A percentile compares a stretch with the other conserved stretches of the same genome.
phyloP scores from a whole-genome alignment of 257 asterid species.

The Vinca minor region DNA sequence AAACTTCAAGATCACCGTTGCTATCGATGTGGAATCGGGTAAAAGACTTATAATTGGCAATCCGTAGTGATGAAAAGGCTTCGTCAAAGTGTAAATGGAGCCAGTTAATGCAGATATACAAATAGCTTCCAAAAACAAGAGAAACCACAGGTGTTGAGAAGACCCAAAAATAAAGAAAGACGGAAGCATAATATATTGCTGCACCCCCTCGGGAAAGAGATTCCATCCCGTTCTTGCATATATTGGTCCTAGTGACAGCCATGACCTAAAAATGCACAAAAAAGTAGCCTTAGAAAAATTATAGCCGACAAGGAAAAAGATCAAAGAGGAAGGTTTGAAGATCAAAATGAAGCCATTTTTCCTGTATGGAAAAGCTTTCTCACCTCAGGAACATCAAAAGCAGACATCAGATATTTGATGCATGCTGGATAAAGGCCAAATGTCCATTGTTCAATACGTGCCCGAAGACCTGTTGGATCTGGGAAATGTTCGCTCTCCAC shows the following conservation, averaged over 20 bases:
- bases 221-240: constrained; percentile 85
- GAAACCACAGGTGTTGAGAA: constrained; percentile 96
- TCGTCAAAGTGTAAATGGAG: constrained; percentile 95
- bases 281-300: neutral
- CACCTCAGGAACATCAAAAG: constrained; percentile 93
- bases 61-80: constrained; percentile 94
- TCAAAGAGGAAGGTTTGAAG: neutral
- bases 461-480: constrained; percentile 90
- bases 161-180: too few relatives aligned
- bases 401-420: too few relatives aligned
- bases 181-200: constrained; percentile 78
- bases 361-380: neutral
- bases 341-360: neutral
- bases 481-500: constrained; percentile 97
- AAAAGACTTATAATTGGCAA: constrained; percentile 92
- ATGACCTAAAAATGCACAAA: constrained; percentile 50
- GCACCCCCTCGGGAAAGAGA: constrained; percentile 78
- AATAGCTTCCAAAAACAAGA: constrained; percentile 90
- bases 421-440: constrained; percentile 97
- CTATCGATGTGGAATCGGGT: constrained; percentile 73
- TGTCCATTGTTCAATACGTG: constrained; percentile 94
- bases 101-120: constrained; percentile 92
- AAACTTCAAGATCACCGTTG: constrained; percentile 82
- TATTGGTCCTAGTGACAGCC: constrained; percentile 83
- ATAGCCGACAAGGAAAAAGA: neutral